These are phyloP conservation scores for Cubamyces sp. DNA, from an alignment of 768 basidiomycete species.

Conservation along the genomic window DNA sequence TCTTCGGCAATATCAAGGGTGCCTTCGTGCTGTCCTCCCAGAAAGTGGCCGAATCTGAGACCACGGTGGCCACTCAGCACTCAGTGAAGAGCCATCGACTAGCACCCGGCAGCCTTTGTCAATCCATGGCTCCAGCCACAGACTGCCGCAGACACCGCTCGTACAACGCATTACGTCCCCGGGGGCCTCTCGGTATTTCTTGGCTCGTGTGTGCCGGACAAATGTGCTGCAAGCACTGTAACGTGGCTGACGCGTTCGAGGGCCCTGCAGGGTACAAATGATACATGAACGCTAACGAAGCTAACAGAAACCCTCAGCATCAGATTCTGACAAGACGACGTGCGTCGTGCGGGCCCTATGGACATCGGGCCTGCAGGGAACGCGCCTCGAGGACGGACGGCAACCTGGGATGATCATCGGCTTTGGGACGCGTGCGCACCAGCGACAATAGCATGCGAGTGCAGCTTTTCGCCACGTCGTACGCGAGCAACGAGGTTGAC, in stretches of 20 bases:
- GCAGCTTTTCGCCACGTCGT: too few species aligned
- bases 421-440: neutral
- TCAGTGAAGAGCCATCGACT: neutral
- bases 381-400: neutral
- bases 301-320: neutral
- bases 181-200: neutral
- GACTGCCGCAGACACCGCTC: neutral
- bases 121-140: neutral
- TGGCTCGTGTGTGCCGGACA: too few species aligned
- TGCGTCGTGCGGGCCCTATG: neutral
- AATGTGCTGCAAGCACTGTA: neutral
- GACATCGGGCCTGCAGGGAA: neutral
- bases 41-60: slow-evolving; percentile 5
- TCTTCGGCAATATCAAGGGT: slow-evolving; percentile 19
- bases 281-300: neutral
- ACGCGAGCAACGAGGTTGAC: too few species aligned
- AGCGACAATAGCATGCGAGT: too few species aligned
- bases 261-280: neutral
- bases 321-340: slow-evolving; percentile 16
- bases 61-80: neutral
- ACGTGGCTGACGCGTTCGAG: slow-evolving; percentile 1
- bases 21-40: slow-evolving; percentile 4
- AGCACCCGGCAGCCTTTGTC: neutral
- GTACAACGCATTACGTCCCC: slow-evolving; percentile 7
- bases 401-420: slow-evolving; percentile 2